Conservation (phyloP, 2,329 filamentous ascomycete species). For the Neodidymelliopsis sp. region DNA sequence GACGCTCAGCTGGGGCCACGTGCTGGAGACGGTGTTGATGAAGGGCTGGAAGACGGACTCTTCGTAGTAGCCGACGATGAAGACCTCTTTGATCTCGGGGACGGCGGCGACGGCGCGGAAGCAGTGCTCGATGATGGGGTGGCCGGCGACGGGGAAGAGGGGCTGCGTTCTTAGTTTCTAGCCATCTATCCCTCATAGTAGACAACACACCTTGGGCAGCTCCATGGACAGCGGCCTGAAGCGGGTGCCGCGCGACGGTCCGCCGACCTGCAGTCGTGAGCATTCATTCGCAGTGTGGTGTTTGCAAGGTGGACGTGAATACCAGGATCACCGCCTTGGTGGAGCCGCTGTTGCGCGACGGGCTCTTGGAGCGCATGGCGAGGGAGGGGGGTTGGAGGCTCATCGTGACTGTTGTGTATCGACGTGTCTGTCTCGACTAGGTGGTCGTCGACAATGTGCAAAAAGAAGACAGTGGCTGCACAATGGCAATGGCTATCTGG, state of each 20-base stretch:
- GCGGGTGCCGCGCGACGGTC: constrained; percentile 91
- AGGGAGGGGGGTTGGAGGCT: constrained; percentile 49
- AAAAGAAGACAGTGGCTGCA: too few relatives aligned
- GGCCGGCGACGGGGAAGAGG: constrained; percentile 96
- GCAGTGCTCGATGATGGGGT: constrained; percentile 98
- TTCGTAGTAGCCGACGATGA: constrained; percentile 98
- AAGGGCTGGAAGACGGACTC: constrained; percentile 97
- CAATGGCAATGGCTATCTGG: constrained; percentile 36
- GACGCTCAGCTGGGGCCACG: constrained; percentile 87
- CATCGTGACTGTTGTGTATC: constrained; percentile 34
- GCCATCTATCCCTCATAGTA: neutral
- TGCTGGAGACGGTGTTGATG: constrained; percentile 86
- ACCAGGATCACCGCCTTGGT: constrained; percentile 97
- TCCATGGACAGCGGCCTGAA: constrained; percentile 96
- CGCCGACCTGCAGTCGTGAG: constrained; percentile 75
- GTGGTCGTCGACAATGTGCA: too few relatives aligned
- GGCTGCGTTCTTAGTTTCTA: constrained; percentile 68
- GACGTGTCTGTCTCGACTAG: too few relatives aligned
- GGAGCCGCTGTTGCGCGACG: constrained; percentile 51
- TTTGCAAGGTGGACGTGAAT: constrained; percentile 48
- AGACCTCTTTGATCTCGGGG: constrained; percentile 91
- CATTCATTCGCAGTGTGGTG: constrained; percentile 11
- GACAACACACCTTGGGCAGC: constrained; percentile 78
- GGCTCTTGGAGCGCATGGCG: constrained; percentile 42
- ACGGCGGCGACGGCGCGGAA: constrained; percentile 90